Conservation (phyloP, 345 rosid species). For the Clarkia xantiana region DNA sequence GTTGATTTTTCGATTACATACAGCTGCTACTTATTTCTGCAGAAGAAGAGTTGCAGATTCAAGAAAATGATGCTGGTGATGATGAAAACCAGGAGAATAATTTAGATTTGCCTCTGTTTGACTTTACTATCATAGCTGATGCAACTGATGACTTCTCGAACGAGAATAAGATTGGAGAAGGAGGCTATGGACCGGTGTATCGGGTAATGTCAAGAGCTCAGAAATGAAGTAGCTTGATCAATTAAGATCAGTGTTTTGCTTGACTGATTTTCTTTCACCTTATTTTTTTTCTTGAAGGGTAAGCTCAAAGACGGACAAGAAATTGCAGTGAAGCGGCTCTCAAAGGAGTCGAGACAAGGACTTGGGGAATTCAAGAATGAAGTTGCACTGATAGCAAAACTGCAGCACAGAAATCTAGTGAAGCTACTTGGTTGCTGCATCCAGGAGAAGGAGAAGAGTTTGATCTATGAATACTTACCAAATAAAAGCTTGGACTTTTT, state of each 20-base stretch:
- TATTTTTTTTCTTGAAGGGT: conserved; percentile 10
- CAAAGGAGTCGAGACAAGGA: conserved; percentile 8
- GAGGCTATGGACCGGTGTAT: conserved; percentile 33
- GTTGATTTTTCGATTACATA: neutral
- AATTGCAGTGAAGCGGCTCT: conserved; percentile 11
- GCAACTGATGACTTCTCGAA: conserved; percentile 24
- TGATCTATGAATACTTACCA: conserved; percentile 35
- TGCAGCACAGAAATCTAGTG: conserved; percentile 32
- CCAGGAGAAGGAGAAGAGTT: conserved; percentile 21
- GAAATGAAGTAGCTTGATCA: neutral
- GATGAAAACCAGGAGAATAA: neutral
- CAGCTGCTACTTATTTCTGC: neutral
- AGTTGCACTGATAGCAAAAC: conserved; percentile 14
- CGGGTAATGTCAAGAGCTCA: conserved; percentile 4
- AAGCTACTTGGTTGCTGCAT: conserved; percentile 26
- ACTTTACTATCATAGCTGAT: conserved; percentile 11
- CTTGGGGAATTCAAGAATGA: conserved; percentile 9
- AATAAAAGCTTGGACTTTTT: conserved; percentile 31
- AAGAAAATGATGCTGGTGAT: neutral
- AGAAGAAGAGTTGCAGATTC: neutral
- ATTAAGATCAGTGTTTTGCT: too few relatives aligned
- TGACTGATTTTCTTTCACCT: neutral
- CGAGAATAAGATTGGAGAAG: conserved; percentile 19
- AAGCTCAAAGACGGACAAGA: conserved; percentile 7
- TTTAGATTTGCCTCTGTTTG: conserved; percentile 14